phyloP scores from a whole-genome alignment of 1,139 yeast genomes.

The Geotrichum carabidarum region DNA sequence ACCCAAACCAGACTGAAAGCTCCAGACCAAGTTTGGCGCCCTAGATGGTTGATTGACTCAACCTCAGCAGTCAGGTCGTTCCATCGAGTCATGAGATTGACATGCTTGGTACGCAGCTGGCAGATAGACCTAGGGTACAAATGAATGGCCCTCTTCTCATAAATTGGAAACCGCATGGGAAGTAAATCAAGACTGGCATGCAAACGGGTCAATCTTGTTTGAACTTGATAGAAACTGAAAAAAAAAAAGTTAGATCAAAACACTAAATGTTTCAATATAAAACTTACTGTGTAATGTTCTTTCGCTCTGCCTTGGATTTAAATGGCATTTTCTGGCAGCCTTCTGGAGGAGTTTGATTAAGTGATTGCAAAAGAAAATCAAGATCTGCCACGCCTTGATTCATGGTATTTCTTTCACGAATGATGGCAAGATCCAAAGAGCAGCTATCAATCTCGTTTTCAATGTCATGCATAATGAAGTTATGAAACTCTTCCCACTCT shows the following conservation, averaged over 20 bases:
- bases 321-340: constrained; percentile 9
- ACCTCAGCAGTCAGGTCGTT: constrained; percentile 37
- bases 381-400: not conserved
- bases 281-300: constrained; percentile 7
- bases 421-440: constrained; percentile 33
- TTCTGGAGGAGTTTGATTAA: not conserved
- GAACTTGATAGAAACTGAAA: constrained; percentile 4
- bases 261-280: constrained; percentile 18
- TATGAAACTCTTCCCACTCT: constrained; percentile 55
- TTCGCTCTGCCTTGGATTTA: constrained; percentile 4
- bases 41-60: not conserved
- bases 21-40: constrained; percentile 1
- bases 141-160: constrained; percentile 37
- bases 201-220: constrained; percentile 44
- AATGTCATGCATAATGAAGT: constrained; percentile 49
- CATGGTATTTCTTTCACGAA: constrained; percentile 30
- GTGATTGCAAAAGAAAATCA: constrained; percentile 4
- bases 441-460: constrained; percentile 49
- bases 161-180: constrained; percentile 52
- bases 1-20: not conserved
- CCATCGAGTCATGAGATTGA: constrained; percentile 42
- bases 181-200: constrained; percentile 56
- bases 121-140: constrained; percentile 38
- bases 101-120: constrained; percentile 42
- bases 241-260: not conserved